Base-by-base conservation (phyloP, 495 filamentous ascomycete genomes). In the Tuber umbilicatum region DNA sequence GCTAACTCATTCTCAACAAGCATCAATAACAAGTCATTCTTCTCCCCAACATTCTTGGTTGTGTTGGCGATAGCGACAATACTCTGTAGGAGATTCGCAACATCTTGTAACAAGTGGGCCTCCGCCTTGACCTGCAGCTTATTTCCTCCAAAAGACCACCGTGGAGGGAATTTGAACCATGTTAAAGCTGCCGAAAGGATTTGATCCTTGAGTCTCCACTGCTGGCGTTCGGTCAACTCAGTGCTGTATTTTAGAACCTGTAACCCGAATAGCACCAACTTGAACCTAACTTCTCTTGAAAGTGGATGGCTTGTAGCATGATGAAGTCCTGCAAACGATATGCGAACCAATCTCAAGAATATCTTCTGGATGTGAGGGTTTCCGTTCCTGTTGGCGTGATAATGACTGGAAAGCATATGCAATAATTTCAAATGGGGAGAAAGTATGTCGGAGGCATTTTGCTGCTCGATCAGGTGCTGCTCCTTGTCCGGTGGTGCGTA, bases 101-200 rank as follows among this genome's bases (percentile, higher is more conserved):
- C 89, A 83, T 98, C 94, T 16, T 86, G 86, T 12, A 99, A 88
- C 43, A 98, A 83, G 76, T 89, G 90, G 43, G 92, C 89, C 83
- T 99, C 96, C 0, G 96, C 93, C 83, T 95, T 98, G 41, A 98
- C 87, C 81, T 98, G 95, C 12, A 97, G 85, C 69, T 92, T 87
- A 82, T 97, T 97, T 74, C 94, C 94, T 64, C 96, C 96, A 82
- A 96, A 98, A 4, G 94, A 96, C 95, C 95, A 99, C 76, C 89
- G 88, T 45, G 96, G 92, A 23, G 91, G 85, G 75, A 89, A 87
- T 55, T 86, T 89, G 83, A 98, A 99, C 96, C 96, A 98, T 72
- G 87, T 89, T 12, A 99, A 85, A 50, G 88, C 93, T 37, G 92
- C 93, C 38, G 93, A 93, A 21, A 99, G 83, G 70, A 97, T 90